Conservation (phyloP, 1,284 basidiomycete genomes). For the Xerocomus cyaneibrunnescens region DNA sequence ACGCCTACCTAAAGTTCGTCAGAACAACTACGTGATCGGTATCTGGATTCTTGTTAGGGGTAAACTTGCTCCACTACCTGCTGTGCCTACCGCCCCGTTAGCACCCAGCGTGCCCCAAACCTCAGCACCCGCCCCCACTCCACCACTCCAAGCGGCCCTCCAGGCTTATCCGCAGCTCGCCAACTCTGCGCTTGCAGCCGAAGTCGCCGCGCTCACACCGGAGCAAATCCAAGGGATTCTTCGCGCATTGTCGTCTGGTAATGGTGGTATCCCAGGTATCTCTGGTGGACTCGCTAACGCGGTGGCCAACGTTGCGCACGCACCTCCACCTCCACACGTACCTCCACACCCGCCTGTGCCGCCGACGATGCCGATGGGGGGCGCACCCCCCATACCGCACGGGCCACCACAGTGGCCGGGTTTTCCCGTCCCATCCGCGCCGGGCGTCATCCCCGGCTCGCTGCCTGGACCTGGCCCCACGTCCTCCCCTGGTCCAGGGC, state of each 20-base stretch:
- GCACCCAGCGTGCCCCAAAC: constrained; percentile 24
- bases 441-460: not conserved
- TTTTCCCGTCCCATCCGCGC: constrained; percentile 13
- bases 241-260: constrained; percentile 42
- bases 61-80: constrained; percentile 51
- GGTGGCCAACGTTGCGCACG: constrained; percentile 28
- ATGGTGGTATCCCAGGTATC: constrained; percentile 28
- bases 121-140: constrained; percentile 1
- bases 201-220: constrained; percentile 56
- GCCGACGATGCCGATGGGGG: constrained; percentile 6
- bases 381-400: constrained; percentile 8
- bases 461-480: constrained; percentile 9
- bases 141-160: constrained; percentile 27
- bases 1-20: constrained; percentile 62
- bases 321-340: constrained; percentile 3
- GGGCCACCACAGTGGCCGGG: constrained; percentile 28
- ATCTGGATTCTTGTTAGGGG: constrained; percentile 82
- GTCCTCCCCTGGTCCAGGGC: not conserved
- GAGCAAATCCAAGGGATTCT: constrained; percentile 61
- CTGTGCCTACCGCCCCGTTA: constrained; percentile 24
- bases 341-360: constrained; percentile 4
- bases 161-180: constrained; percentile 37
- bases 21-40: constrained; percentile 69
- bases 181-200: constrained; percentile 35
- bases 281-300: constrained; percentile 33